Percentiles rank a stretch among this genome's conserved stretches.
These are phyloP conservation scores for Triangularia setosa DNA, from an alignment of 2,329 filamentous ascomycete genomes.

Conservation along the genomic window DNA sequence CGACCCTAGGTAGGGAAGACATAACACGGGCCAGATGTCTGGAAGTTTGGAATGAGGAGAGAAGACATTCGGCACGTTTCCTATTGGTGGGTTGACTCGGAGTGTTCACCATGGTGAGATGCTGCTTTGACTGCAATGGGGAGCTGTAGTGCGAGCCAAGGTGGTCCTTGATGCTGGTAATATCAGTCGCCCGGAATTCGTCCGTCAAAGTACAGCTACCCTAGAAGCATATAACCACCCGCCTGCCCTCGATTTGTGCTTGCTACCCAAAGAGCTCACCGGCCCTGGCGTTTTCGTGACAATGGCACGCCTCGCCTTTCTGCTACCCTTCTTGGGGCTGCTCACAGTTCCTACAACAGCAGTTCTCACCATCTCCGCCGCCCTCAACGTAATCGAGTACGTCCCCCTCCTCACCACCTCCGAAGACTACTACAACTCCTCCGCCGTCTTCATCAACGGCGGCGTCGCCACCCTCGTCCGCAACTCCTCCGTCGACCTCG, in stretches of 20 bases:
- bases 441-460: conserved; percentile 25
- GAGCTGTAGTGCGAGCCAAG: neutral
- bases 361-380: neutral
- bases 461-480: conserved; percentile 30
- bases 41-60: neutral
- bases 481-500: conserved; percentile 30
- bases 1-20: neutral
- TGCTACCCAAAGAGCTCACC: neutral
- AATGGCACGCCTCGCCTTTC: neutral
- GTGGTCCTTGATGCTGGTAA: neutral
- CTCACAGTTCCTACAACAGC: neutral
- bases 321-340: neutral
- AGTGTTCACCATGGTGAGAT: neutral
- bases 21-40: neutral
- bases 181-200: neutral
- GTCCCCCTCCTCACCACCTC: neutral
- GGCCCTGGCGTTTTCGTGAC: neutral
- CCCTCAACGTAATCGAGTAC: conserved; percentile 3
- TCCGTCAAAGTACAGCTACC: neutral
- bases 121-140: neutral
- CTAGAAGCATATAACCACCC: neutral
- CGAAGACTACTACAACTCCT: conserved; percentile 1
- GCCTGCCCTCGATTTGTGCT: neutral
- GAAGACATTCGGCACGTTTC: neutral
- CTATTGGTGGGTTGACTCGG: neutral